Evolutionary conservation across 768 basidiomycete species (phyloP), one percentile per base, ranked within the genome.

Genomic region (Rhodotorula kratochvilovae): DNA sequence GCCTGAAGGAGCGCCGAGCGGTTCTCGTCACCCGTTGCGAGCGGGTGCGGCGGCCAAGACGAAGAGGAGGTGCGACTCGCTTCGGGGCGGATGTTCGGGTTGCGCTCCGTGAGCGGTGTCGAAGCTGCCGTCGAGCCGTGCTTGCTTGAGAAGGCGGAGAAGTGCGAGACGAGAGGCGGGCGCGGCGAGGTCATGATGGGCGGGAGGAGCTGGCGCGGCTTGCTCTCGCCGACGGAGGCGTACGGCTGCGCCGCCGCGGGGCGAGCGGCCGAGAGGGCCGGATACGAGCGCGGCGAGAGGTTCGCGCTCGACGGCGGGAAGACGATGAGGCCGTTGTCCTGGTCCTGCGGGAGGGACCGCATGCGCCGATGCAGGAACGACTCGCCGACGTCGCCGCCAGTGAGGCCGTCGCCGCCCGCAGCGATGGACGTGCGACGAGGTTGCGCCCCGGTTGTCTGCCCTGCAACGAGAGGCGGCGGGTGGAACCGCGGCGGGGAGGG

Each of bases 91-190:
- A 42, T 36, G 17, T 5, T 3, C 23, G 35, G 10, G 21, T 13
- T 12, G 33, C 23, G 35, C 56, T 35, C 23, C 5, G 17, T 35
- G 23, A 5, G 33, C 23, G 33, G 35, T 8, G 23, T n/a, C n/a
- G 61, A 50, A 10, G n/a, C 16, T 4, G 23, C 43, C 21, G 53
- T 25, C 11, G 68, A 65, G 25, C 45, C 16, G 27, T 27, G n/a
- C 33, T 45, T 17, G 33, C 33, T 15, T 1, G 68, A 70, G 43
- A 70, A 61, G 8, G 69, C 69, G 3, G 69, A 70, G 54, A 66
- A 70, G 17, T 46, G 57, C 23, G 69, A 70, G 21, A 61, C 43
- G 63, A 70, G 69, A 0, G 29, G 13, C 0, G 69, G 69, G 15
- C 63, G 69, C 1, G 45, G 27, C 19, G 33, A 54, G 25, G 51